phyloP scores from a whole-genome alignment of 805 yeast species.

The Lipomyces starkeyi region DNA sequence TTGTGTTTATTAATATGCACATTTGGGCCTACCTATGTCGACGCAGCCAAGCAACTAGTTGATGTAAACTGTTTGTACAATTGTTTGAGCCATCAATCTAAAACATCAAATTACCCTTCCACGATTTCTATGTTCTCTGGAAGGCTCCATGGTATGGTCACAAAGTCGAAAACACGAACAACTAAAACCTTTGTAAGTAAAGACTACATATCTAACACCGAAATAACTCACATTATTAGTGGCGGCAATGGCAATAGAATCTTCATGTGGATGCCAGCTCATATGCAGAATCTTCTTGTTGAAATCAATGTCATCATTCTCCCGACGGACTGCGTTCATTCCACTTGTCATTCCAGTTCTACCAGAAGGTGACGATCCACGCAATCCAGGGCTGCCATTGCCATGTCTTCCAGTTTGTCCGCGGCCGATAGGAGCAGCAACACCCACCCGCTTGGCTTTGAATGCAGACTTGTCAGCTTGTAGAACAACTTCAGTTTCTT shows the following conservation, averaged over 20 bases:
- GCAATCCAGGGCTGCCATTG: conserved; percentile 46
- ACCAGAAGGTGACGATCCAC: conserved; percentile 35
- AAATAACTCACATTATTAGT: conserved; percentile 73
- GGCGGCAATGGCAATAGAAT: conserved; percentile 97
- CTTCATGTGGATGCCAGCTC: conserved; percentile 98
- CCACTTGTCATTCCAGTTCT: conserved; percentile 50
- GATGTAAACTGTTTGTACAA: background rate
- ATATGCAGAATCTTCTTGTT: conserved; percentile 91
- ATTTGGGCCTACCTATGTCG: background rate
- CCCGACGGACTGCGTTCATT: conserved; percentile 53
- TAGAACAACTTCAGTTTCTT: conserved; percentile 70
- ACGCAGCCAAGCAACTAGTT: background rate
- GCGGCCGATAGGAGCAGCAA: conserved; percentile 53
- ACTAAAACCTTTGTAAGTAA: conserved; percentile 19
- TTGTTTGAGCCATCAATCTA: background rate
- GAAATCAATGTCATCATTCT: conserved; percentile 84
- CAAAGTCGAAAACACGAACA: conserved; percentile 49
- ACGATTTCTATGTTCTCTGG: background rate
- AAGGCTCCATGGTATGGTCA: conserved; percentile 18
- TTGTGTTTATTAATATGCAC: conserved; percentile 2
- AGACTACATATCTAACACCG: background rate
- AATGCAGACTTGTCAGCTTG: conserved; percentile 99
- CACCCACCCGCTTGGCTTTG: conserved; percentile 72
- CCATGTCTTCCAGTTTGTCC: conserved; percentile 25
- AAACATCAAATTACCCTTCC: background rate